Percentiles rank a stretch among this genome's conserved stretches.
These are phyloP conservation scores for Sordariomycetes sp. DNA, from an alignment of 2,329 filamentous ascomycete genomes.

Conservation along the genomic window DNA sequence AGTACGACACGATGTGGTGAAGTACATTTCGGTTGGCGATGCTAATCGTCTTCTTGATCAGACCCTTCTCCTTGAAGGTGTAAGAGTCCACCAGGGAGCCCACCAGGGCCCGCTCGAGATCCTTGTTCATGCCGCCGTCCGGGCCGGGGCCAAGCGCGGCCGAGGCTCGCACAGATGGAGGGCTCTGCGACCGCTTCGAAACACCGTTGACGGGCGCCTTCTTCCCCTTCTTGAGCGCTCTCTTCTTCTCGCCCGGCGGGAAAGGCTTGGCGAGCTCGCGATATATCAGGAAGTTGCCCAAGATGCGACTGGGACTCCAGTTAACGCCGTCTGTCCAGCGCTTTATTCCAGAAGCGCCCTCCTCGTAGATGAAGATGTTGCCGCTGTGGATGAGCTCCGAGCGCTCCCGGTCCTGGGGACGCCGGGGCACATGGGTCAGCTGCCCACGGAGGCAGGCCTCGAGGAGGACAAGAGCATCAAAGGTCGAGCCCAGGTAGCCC, in stretches of 20 bases:
- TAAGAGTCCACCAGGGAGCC: conserved; percentile 86
- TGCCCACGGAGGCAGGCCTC: conserved; percentile 62
- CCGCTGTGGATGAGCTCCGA: conserved; percentile 67
- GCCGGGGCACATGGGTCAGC: conserved; percentile 63
- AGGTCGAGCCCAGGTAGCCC: conserved; percentile 55
- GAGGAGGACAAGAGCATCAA: conserved; percentile 68
- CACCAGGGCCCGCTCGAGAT: conserved; percentile 36
- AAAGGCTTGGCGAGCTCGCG: conserved; percentile 69
- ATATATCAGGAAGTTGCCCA: conserved; percentile 77
- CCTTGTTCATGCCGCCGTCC: conserved; percentile 11
- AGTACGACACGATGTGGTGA: conserved; percentile 84
- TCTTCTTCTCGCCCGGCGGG: conserved; percentile 73
- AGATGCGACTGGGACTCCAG: conserved; percentile 80
- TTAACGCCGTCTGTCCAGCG: conserved; percentile 86
- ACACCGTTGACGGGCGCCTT: conserved; percentile 11
- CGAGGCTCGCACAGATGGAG: background rate
- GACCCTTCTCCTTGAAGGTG: conserved; percentile 66
- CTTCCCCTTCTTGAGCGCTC: conserved; percentile 59
- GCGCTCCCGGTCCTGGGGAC: conserved; percentile 78
- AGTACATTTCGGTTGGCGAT: conserved; percentile 60
- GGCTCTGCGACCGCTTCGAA: conserved; percentile 1
- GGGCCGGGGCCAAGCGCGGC: background rate
- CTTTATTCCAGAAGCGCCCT: conserved; percentile 82
- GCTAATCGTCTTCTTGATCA: conserved; percentile 90
- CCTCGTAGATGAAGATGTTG: conserved; percentile 83